A percentile compares a stretch with the other conserved stretches of the same genome.
Conservation (phyloP, 2,329 filamentous ascomycete genomes). For the Fusarium armeniacum region DNA sequence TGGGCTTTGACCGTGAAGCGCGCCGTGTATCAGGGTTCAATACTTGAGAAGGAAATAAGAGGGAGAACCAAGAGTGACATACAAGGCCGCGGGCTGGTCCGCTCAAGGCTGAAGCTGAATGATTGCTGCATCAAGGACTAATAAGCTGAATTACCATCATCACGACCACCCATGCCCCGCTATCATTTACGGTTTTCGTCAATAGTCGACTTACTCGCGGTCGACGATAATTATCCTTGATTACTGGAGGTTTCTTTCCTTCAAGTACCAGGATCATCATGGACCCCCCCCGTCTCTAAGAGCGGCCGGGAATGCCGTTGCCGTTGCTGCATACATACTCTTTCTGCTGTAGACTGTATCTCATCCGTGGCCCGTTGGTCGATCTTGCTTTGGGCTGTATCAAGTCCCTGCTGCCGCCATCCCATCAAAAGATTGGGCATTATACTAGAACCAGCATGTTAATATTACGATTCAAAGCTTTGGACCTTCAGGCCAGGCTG, state of each 20-base stretch:
- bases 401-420: conserved; percentile 29
- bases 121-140: conserved; percentile 36
- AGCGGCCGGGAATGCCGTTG: conserved; percentile 46
- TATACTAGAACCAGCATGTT: conserved; percentile 38
- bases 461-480: conserved; percentile 38
- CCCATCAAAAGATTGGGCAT: conserved; percentile 31
- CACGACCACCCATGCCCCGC: conserved; percentile 28
- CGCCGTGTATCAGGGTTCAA: conserved; percentile 34
- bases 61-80: conserved; percentile 15
- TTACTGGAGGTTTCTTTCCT: conserved; percentile 34
- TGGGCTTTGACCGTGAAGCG: conserved; percentile 39
- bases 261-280: conserved; percentile 32
- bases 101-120: conserved; percentile 46
- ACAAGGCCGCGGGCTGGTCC: conserved; percentile 32
- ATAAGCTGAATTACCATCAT: conserved; percentile 39
- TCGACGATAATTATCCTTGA: conserved; percentile 39
- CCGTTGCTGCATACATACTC: conserved; percentile 24
- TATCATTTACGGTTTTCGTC: conserved; percentile 34
- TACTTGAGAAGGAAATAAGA: conserved; percentile 18
- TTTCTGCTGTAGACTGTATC: conserved; percentile 32
- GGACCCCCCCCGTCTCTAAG: conserved; percentile 45
- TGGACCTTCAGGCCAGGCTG: conserved; percentile 28
- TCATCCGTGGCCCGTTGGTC: conserved; percentile 48
- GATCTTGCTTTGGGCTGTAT: conserved; percentile 44
- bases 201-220: conserved; percentile 34